Evolutionary conservation across 1,284 basidiomycete species (phyloP), one percentile per base, ranked within the genome.

Genomic region (Puccinia polysora): DNA sequence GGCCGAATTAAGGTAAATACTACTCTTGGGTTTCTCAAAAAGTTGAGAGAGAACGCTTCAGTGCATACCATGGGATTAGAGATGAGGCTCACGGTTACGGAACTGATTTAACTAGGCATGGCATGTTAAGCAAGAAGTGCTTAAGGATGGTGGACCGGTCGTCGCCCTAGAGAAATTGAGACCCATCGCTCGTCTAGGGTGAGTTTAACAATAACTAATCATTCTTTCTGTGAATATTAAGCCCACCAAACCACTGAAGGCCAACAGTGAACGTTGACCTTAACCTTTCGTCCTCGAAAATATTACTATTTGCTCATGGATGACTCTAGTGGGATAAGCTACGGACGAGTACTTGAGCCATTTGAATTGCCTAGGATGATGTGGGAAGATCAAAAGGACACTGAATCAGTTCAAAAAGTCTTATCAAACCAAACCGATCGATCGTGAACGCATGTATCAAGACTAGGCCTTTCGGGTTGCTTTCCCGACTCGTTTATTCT

Each of bases 101-200:
- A n/a, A n/a, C n/a, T n/a, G n/a, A n/a, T 53, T 55, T 63, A 5
- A n/a, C 43, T 38, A 69, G 65, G 53, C 65, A 7, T 69, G 65
- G 65, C 52, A 69, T 47, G 49, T 69, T 23, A 69, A 49, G 38
- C 30, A 69, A 40, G 53, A 45, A 4, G 25, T 69, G 30, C 25
- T 69, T 2, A 40, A 59, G 28, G 55, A 69, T 23, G 65, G 56
- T 32, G 38, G 47, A 20, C 65, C 65, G 28, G 32, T 56, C 18
- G 55, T 69, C 32, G 53, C 65, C 2, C 10, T 69, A 20, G 65
- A 69, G 20, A 69, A 69, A 59, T 32, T 69, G 28, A 69, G 43
- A 55, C 70, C 70, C 20, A 56, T 64, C 14, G 34, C 32, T 30
- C 60, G 70, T 56, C 65, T 69, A 47, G 70, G 70, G 62, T 63